A percentile compares a stretch with the other conserved stretches of the same genome.
Evolutionary conservation across 192 early-diverging fungal species (phyloP).

Genomic region (Backusella tuberculispora): DNA sequence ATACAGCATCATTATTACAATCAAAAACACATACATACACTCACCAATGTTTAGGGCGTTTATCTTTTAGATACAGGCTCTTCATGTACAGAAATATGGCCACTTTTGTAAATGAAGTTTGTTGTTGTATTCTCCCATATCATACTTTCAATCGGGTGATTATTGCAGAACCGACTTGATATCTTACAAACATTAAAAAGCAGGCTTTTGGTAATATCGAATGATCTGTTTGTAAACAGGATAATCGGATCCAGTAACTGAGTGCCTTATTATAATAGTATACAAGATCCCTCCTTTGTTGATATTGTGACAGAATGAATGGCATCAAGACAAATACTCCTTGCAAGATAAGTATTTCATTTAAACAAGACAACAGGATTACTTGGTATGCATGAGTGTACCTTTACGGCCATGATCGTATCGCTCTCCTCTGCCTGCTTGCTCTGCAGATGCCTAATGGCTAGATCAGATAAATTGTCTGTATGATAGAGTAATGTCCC

Average conservation of each 20-base stretch:
- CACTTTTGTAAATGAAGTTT: background rate
- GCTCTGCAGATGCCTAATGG: too few relatives aligned
- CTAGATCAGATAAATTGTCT: conserved; percentile 14
- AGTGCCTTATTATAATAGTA: conserved; percentile 17
- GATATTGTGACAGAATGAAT: conserved; percentile 22
- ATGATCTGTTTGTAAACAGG: conserved; percentile 11
- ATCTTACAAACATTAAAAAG: conserved; percentile 10
- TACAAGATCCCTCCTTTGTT: conserved; percentile 20
- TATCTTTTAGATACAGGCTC: conserved; percentile 9
- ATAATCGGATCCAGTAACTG: conserved; percentile 6
- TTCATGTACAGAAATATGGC: conserved; percentile 9
- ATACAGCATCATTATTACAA: conserved; percentile 17
- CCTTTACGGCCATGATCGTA: conserved; percentile 19
- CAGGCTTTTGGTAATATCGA: conserved; percentile 4
- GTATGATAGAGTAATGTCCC: conserved; percentile 4
- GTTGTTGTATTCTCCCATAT: background rate
- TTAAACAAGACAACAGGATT: conserved; percentile 19
- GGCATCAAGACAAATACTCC: conserved; percentile 17
- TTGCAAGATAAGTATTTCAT: conserved; percentile 14
- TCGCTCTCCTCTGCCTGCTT: too few relatives aligned
- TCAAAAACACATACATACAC: conserved; percentile 16
- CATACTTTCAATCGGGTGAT: conserved; percentile 9
- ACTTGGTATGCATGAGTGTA: conserved; percentile 12
- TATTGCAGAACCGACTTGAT: conserved; percentile 3
- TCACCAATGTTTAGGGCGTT: background rate